Percentiles rank a stretch among this genome's conserved stretches.
Evolutionary conservation across 106 monocot species (phyloP).

Genomic region (Dactylorhiza incarnata): DNA sequence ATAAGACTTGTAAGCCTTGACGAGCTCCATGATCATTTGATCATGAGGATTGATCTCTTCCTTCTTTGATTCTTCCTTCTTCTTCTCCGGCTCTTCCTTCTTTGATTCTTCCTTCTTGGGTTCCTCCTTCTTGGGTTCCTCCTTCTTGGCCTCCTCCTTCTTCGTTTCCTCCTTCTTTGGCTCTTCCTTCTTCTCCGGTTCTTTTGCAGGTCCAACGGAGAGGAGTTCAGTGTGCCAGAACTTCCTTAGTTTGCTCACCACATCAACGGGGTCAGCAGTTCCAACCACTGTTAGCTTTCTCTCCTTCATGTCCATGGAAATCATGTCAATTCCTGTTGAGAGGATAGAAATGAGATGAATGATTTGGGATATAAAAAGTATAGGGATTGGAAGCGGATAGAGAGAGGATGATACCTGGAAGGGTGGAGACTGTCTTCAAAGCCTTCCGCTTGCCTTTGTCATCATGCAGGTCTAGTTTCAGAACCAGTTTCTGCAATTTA

Average conservation of each 20-base stretch:
- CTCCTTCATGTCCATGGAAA: slow-evolving; percentile 54
- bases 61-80: slow-evolving; percentile 10
- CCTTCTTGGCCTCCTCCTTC: slow-evolving; percentile 14
- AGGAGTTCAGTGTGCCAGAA: slow-evolving; percentile 9
- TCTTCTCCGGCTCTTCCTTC: slow-evolving; percentile 8
- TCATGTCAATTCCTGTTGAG: slow-evolving; percentile 47
- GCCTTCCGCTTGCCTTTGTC: slow-evolving; percentile 82
- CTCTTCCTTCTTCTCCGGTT: slow-evolving; percentile 16
- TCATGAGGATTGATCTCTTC: slow-evolving; percentile 8
- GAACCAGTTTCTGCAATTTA: slow-evolving; percentile 56
- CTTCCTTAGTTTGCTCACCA: slow-evolving; percentile 14
- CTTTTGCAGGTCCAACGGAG: slow-evolving; percentile 17
- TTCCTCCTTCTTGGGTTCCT: slow-evolving; percentile 15
- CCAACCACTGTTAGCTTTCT: slow-evolving; percentile 15
- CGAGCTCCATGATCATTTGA: slow-evolving; percentile 5
- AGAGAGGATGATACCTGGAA: slow-evolving; percentile 33
- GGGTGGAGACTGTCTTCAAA: slow-evolving; percentile 55
- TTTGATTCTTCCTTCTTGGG: slow-evolving; percentile 1
- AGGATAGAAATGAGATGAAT: not conserved
- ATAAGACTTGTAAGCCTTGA: slow-evolving; percentile 4
- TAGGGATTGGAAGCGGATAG: not conserved
- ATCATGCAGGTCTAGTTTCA: slow-evolving; percentile 75
- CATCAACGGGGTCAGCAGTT: slow-evolving; percentile 8
- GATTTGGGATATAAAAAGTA: not conserved
- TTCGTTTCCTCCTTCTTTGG: slow-evolving; percentile 8